Evolutionary conservation across 805 yeast species (phyloP), one percentile per base, ranked within the genome.

Genomic region (Ogataea trehalophila): DNA sequence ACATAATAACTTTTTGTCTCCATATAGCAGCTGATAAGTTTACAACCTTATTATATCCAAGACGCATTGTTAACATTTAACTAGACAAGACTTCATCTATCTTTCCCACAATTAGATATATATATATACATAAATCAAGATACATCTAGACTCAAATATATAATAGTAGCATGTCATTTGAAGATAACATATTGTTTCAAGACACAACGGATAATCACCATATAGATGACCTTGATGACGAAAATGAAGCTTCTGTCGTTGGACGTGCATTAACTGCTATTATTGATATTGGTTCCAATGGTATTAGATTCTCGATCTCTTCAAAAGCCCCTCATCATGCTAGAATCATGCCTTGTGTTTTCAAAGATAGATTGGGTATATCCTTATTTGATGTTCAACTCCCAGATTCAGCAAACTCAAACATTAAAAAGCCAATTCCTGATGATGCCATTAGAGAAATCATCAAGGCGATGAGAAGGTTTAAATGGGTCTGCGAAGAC

Each of bases 271-370:
- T 80, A 33, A 73, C 77, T 16, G 89, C 84, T 8, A 79, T 85
- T 41, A 89, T 84, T 3, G 91, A 86, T 61, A 82, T 86, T 18
- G 92, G 91, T 8, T 81, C 91, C 17, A 83, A 83, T 59, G 91
- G 88, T 36, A 76, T 85, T 41, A 69, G 91, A 44, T 83, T 86
- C 59, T 79, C 87, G 38, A 83, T 85, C 37, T 80, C 88, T 16
- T 83, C 89, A 2, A 73, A 78, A 42, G 83, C 85, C 3, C 71
- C 84, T 1, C 82, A 77, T 51, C 86, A 83, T 61, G 87, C 88
- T 1, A 72, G 94, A 51, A 81, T 83, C 5, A 78, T 86, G 77
- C 92, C 94, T 0, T 82, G 88, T 60, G 81, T 85, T 11, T 85
- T 80, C 66, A 87, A 85, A 52, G 92, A 85, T 55, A 67, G 90